Base-by-base conservation (phyloP, 2,329 filamentous ascomycete genomes). In the Aspergillus nomiae region DNA sequence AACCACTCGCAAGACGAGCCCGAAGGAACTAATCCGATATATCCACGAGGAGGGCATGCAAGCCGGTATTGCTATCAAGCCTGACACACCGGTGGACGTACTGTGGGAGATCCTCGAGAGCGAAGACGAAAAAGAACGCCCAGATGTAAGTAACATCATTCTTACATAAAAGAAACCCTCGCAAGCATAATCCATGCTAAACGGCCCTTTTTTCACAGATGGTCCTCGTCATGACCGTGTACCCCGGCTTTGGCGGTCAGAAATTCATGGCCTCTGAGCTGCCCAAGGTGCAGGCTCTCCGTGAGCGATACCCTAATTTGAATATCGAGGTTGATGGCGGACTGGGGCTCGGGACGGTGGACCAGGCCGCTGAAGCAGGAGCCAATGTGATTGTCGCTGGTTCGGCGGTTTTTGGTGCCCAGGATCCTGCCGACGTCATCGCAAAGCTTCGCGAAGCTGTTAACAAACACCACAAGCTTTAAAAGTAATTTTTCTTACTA, bases 311-410 rank as follows among this genome's bases (percentile, higher is more conserved):
- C 77, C 94, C 95, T 2, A 86, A 97, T 7, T 82, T 99, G 65
- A 95, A 97, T 81, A 99, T 99, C 72, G 95, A 99, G 81, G 94
- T 99, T 46, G 95, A 99, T 77, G 95, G 95, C 59, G 95, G 95
- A 3, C 80, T 99, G 51, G 93, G 92, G 1, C 89, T 92, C 59
- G 87, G 88, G 68, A 99, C 95, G 0, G 95, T 99, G 70, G 94
- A 95, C 72, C 91, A 94, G 75, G 95, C 95, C 9, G 95, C 95
- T 0, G 92, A 97, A 64, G 95, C 95, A 0, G 95, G 95, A 38
- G 95, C 95, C 60, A 99, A 99, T 73, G 95, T 99, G 62, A 99
- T 99, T 74, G 95, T 99, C 58, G 94, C 95, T 12, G 95, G 95
- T 34, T 97, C 92, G 73, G 95, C 95, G 46, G 93, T 99, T 9